Evolutionary conservation across 495 filamentous ascomycete genomes (phyloP).

Genomic region (Daldinia grandis): DNA sequence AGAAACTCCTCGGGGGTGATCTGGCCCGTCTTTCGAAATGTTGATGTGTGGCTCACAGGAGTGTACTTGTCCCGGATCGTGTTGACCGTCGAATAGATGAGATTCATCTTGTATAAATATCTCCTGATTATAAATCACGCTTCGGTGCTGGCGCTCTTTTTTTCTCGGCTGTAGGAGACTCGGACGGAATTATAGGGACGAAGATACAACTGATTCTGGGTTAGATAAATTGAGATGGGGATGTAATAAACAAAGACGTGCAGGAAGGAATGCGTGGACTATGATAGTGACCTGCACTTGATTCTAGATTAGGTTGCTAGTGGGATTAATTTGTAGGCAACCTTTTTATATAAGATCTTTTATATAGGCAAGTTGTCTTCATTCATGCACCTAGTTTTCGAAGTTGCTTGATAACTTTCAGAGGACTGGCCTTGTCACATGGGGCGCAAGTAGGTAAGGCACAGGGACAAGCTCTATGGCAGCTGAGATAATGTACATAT

Average conservation of each 20-base stretch:
- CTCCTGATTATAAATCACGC: background rate
- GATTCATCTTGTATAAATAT: slow-evolving; percentile 54
- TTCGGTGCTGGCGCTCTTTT: background rate
- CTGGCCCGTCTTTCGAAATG: slow-evolving; percentile 90
- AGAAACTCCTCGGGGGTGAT: slow-evolving; percentile 98
- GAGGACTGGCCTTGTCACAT: slow-evolving; percentile 33
- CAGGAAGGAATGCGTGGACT: background rate
- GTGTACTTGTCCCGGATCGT: slow-evolving; percentile 89
- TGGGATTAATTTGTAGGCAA: background rate
- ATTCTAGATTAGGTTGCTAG: background rate
- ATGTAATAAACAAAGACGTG: slow-evolving; percentile 1
- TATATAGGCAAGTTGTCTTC: slow-evolving; percentile 2
- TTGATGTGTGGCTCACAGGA: slow-evolving; percentile 86
- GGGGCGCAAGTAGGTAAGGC: slow-evolving; percentile 19
- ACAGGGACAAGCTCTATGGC: slow-evolving; percentile 29
- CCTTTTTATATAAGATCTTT: background rate
- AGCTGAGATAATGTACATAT: slow-evolving; percentile 22
- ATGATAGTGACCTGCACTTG: slow-evolving; percentile 16
- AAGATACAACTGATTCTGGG: slow-evolving; percentile 2
- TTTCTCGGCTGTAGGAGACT: background rate
- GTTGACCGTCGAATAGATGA: slow-evolving; percentile 82
- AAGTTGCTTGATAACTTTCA: slow-evolving; percentile 2
- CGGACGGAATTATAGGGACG: background rate
- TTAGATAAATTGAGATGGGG: background rate
- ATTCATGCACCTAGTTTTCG: background rate